phyloP scores from a whole-genome alignment of 495 filamentous ascomycete species.

The Annulohypoxylon moriforme region DNA sequence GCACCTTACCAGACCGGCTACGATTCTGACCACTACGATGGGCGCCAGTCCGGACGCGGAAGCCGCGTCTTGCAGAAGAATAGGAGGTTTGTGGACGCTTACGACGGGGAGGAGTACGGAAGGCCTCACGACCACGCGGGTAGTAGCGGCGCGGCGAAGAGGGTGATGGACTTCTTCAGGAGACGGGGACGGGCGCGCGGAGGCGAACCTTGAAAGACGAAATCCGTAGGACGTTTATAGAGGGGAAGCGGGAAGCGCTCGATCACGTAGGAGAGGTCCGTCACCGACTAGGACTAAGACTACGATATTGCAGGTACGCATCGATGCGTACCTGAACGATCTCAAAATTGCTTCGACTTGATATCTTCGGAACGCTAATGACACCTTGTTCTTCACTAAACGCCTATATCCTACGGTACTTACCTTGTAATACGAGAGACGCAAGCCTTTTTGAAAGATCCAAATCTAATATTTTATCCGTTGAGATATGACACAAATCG shows the following conservation, averaged over 20 bases:
- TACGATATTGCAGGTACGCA: conserved; percentile 18
- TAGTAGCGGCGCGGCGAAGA: conserved; percentile 83
- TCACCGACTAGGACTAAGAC: conserved; percentile 10
- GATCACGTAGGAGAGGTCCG: conserved; percentile 4
- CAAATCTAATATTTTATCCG: conserved; percentile 39
- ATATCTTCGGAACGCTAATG: conserved; percentile 38
- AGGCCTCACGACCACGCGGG: conserved; percentile 75
- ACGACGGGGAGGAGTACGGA: conserved; percentile 76
- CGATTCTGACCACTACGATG: conserved; percentile 52
- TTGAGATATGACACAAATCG: conserved; percentile 20
- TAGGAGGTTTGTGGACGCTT: conserved; percentile 91
- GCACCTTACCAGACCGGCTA: conserved; percentile 51
- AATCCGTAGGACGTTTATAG: background rate
- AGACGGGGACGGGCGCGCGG: conserved; percentile 80
- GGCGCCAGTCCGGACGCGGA: conserved; percentile 46
- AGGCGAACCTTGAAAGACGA: conserved; percentile 57
- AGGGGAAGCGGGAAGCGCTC: background rate
- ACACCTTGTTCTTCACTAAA: conserved; percentile 38
- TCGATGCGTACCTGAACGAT: conserved; percentile 22
- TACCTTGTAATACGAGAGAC: conserved; percentile 43
- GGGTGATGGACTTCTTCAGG: conserved; percentile 98
- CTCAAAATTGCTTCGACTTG: conserved; percentile 31
- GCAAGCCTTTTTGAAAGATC: conserved; percentile 25
- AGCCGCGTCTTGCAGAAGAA: conserved; percentile 80
- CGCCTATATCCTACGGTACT: conserved; percentile 39